phyloP scores from a whole-genome alignment of 1,139 yeast species.

The Zhuliangozyma blackwelliae region DNA sequence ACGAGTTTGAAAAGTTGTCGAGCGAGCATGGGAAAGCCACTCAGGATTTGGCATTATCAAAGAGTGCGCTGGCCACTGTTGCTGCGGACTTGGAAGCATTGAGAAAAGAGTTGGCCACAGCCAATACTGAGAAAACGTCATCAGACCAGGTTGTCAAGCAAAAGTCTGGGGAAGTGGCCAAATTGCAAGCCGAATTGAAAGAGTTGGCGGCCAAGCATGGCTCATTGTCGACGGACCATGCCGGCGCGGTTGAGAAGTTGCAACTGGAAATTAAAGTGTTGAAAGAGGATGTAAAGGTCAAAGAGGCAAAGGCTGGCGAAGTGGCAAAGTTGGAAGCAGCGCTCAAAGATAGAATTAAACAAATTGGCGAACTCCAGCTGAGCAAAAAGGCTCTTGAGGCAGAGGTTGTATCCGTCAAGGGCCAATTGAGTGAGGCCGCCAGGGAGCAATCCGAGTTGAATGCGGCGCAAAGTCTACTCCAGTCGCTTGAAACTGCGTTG shows the following conservation, averaged over 20 bases:
- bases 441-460: slow-evolving; percentile 1
- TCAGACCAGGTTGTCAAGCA: slow-evolving; percentile 2
- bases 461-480: not conserved
- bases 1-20: slow-evolving; percentile 3
- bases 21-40: slow-evolving; percentile 4
- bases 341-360: not conserved
- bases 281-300: slow-evolving; percentile 1
- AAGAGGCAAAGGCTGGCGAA: slow-evolving; percentile 1
- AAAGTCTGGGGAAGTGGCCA: slow-evolving; percentile 1
- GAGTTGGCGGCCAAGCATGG: slow-evolving; percentile 2
- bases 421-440: slow-evolving; percentile 3
- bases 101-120: slow-evolving; percentile 6
- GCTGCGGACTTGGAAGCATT: not conserved
- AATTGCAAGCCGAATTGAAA: not conserved
- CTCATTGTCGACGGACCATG: not conserved
- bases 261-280: slow-evolving; percentile 2
- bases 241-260: slow-evolving; percentile 1
- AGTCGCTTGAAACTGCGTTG: slow-evolving; percentile 4
- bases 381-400: not conserved
- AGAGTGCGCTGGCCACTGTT: not conserved
- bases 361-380: not conserved
- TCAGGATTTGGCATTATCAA: slow-evolving; percentile 1
- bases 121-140: slow-evolving; percentile 1
- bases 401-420: slow-evolving; percentile 1
- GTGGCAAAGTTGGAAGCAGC: not conserved